A percentile compares a stretch with the other conserved stretches of the same genome.
Conservation (phyloP, 2,329 filamentous ascomycete genomes). For the Arthrobotrys pseudoclavata region DNA sequence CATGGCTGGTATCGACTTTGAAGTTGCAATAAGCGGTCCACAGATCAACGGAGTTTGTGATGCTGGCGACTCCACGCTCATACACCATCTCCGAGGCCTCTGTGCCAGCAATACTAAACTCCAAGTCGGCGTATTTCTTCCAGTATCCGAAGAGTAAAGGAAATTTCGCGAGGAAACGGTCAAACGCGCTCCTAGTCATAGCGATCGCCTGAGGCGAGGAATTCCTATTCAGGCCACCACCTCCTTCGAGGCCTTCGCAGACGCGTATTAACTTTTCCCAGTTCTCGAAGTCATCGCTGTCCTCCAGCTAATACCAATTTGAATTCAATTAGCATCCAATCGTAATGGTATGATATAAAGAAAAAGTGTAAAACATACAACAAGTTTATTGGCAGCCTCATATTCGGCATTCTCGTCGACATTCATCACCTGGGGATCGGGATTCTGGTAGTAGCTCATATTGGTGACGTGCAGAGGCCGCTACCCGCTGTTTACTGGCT, state of each 20-base stretch:
- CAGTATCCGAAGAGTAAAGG: slow-evolving; percentile 97
- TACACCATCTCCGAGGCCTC: slow-evolving; percentile 99
- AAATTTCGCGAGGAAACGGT: slow-evolving; percentile 93
- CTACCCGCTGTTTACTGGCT: slow-evolving; percentile 22
- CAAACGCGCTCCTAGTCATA: slow-evolving; percentile 87
- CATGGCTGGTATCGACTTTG: slow-evolving; percentile 97
- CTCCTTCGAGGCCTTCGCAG: slow-evolving; percentile 85
- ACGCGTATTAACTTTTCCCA: slow-evolving; percentile 94
- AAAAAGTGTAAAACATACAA: slow-evolving; percentile 39
- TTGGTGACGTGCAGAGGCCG: slow-evolving; percentile 46
- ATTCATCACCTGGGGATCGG: slow-evolving; percentile 58
- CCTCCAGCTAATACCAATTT: slow-evolving; percentile 69
- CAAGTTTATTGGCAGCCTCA: slow-evolving; percentile 63
- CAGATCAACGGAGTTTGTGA: slow-evolving; percentile 92
- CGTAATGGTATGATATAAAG: neutral
- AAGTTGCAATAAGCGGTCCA: slow-evolving; percentile 98
- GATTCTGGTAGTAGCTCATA: slow-evolving; percentile 59
- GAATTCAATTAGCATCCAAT: slow-evolving; percentile 7
- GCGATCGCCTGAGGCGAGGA: slow-evolving; percentile 94
- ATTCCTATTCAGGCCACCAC: slow-evolving; percentile 86
- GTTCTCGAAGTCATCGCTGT: slow-evolving; percentile 90
- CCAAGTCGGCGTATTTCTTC: slow-evolving; percentile 99
- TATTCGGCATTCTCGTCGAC: slow-evolving; percentile 62
- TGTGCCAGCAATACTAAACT: slow-evolving; percentile 96
- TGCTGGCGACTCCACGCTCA: slow-evolving; percentile 92